Evolutionary conservation across 768 basidiomycete genomes (phyloP), one percentile per base, ranked within the genome.

Genomic region (Mrakia blollopis): DNA sequence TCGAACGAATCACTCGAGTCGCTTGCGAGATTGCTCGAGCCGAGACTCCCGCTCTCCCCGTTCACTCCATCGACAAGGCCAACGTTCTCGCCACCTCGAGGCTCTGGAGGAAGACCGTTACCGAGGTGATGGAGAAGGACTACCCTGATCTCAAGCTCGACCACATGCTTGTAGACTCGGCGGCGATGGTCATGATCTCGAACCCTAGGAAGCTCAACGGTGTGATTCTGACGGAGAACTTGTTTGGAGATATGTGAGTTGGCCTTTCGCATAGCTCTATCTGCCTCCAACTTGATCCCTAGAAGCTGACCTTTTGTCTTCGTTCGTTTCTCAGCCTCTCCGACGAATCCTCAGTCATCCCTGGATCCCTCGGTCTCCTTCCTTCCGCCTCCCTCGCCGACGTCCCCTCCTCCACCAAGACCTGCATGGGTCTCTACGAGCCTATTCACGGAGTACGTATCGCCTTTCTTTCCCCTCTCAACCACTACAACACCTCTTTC

Each of bases 11-110:
- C 80, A 95, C 96, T 2, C 89, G 94, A 25, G 94, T 98, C 61
- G 97, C 96, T 16, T 95, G 92, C 52, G 91, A 93, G 84, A 92
- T 98, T 80, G 95, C 97, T 28, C 84, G 94, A 71, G 86, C 90
- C 32, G 85, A 89, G 7, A 87, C 91, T 82, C 97, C 97, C 6
- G 94, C 95, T 28, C 87, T 96, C 67, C 87, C 89, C 30, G 90
- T 99, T 77, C 92, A 93, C 84, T 96, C 94, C 0, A 87, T 99
- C 83, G 97, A 99, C 87, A 99, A 99, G 85, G 97, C 97, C 73
- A 99, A 99, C 84, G 97, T 99, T 30, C 89, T 99, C 74, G 97
- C 97, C 32, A 92, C 89, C 82, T 96, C 93, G 50, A 86, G 97
- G 69, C 86, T 99, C 60, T 99, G 97, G 97, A 86, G 97, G 76